Evolutionary conservation across 768 basidiomycete genomes (phyloP).

Genomic region (Serendipita sp.): DNA sequence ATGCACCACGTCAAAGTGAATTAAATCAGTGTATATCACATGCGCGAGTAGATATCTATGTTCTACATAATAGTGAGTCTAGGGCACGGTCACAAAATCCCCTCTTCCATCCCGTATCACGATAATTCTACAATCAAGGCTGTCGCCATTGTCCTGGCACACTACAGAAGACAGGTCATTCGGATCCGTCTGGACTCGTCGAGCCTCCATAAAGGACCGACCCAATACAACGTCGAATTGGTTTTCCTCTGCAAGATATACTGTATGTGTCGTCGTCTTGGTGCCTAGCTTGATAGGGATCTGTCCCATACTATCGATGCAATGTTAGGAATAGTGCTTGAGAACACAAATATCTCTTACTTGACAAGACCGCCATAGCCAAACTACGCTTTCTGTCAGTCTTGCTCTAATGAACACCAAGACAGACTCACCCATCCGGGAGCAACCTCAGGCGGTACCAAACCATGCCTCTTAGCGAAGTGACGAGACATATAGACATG

Average conservation of each 20-base stretch:
- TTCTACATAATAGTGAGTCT: slow-evolving; percentile 9
- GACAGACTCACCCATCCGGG: slow-evolving; percentile 92
- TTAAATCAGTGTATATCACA: too few species aligned
- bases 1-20: not conserved
- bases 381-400: slow-evolving; percentile 6
- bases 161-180: slow-evolving; percentile 79
- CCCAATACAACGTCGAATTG: slow-evolving; percentile 95
- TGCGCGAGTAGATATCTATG: not conserved
- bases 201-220: slow-evolving; percentile 40
- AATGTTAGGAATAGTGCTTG: not conserved
- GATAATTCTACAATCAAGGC: slow-evolving; percentile 79
- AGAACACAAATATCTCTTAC: slow-evolving; percentile 14
- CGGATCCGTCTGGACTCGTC: slow-evolving; percentile 65
- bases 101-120: slow-evolving; percentile 84
- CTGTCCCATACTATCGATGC: slow-evolving; percentile 37
- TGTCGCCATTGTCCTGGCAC: slow-evolving; percentile 84
- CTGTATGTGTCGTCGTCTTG: slow-evolving; percentile 29
- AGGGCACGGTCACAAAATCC: slow-evolving; percentile 80
- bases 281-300: slow-evolving; percentile 65
- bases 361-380: slow-evolving; percentile 34
- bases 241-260: slow-evolving; percentile 84
- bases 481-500: slow-evolving; percentile 92
- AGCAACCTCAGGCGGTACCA: slow-evolving; percentile 72
- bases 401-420: slow-evolving; percentile 11
- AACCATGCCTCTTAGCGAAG: slow-evolving; percentile 75